phyloP scores from a whole-genome alignment of 2,329 filamentous ascomycete species.

The Monilinia fructigena region DNA sequence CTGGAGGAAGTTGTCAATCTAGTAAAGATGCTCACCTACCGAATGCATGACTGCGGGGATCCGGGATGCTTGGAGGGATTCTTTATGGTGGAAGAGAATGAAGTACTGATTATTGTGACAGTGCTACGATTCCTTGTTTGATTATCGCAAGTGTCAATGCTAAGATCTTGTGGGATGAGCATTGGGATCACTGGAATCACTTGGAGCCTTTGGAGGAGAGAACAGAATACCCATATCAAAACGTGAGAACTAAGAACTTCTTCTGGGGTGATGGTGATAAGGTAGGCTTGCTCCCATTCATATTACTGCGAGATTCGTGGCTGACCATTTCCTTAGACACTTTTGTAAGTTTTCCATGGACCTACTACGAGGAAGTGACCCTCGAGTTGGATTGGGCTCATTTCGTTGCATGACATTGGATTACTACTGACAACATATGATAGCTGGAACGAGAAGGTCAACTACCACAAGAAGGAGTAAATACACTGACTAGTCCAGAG shows the following conservation, averaged over 20 bases:
- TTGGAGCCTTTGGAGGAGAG: slow-evolving; percentile 85
- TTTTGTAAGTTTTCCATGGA: slow-evolving; percentile 56
- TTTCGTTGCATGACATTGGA: neutral
- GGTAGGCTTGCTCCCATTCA: slow-evolving; percentile 50
- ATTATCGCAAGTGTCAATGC: slow-evolving; percentile 75
- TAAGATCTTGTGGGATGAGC: slow-evolving; percentile 87
- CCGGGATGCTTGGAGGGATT: neutral
- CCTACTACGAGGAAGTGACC: slow-evolving; percentile 16
- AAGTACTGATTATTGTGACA: slow-evolving; percentile 44
- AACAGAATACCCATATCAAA: slow-evolving; percentile 93
- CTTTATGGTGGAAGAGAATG: neutral
- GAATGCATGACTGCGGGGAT: neutral
- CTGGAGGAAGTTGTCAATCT: slow-evolving; percentile 95
- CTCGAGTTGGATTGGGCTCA: neutral
- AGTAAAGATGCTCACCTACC: slow-evolving; percentile 62
- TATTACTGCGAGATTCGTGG: slow-evolving; percentile 19
- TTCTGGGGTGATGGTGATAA: slow-evolving; percentile 95
- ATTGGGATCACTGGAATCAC: slow-evolving; percentile 95
- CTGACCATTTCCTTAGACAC: slow-evolving; percentile 49
- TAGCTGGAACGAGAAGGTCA: slow-evolving; percentile 93
- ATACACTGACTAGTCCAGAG: slow-evolving; percentile 10
- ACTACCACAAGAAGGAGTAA: slow-evolving; percentile 75
- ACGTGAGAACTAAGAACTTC: slow-evolving; percentile 95
- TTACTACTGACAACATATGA: slow-evolving; percentile 16
- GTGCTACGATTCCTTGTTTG: slow-evolving; percentile 72